These are phyloP conservation scores for Diutina scorzettiae DNA, from an alignment of 1,139 yeast species.

Conservation along the genomic window DNA sequence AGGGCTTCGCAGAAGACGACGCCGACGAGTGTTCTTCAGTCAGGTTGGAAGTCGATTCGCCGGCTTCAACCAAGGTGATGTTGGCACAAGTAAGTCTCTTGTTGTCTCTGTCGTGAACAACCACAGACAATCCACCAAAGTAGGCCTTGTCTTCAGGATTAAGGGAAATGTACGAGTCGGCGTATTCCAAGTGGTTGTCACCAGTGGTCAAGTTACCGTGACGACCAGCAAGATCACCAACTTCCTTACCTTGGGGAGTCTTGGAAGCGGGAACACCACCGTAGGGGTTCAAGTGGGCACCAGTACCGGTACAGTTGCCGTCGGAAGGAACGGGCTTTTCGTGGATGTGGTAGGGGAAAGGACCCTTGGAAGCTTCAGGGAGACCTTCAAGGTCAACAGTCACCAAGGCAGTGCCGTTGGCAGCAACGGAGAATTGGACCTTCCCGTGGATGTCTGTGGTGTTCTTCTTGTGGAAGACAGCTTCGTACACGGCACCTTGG, in stretches of 20 bases:
- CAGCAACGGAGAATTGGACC: conserved; percentile 20
- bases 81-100: conserved; percentile 32
- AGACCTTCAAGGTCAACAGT: conserved; percentile 21
- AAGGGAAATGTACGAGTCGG: conserved; percentile 28
- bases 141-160: conserved; percentile 22
- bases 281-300: conserved; percentile 29
- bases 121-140: conserved; percentile 27
- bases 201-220: conserved; percentile 23
- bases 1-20: background rate
- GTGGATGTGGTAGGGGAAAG: conserved; percentile 33
- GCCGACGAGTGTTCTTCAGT: background rate
- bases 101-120: conserved; percentile 22
- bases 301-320: conserved; percentile 30
- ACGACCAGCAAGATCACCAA: conserved; percentile 33
- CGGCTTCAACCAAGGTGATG: conserved; percentile 14
- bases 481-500: conserved; percentile 14
- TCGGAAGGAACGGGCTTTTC: conserved; percentile 24
- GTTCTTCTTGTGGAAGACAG: conserved; percentile 15
- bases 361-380: conserved; percentile 28
- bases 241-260: conserved; percentile 16
- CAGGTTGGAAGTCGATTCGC: background rate
- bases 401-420: conserved; percentile 23
- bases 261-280: conserved; percentile 20
- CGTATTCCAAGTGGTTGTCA: conserved; percentile 15
- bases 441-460: conserved; percentile 19